Evolutionary conservation across 257 asterid species (phyloP).

Genomic region (Phtheirospermum japonicum): DNA sequence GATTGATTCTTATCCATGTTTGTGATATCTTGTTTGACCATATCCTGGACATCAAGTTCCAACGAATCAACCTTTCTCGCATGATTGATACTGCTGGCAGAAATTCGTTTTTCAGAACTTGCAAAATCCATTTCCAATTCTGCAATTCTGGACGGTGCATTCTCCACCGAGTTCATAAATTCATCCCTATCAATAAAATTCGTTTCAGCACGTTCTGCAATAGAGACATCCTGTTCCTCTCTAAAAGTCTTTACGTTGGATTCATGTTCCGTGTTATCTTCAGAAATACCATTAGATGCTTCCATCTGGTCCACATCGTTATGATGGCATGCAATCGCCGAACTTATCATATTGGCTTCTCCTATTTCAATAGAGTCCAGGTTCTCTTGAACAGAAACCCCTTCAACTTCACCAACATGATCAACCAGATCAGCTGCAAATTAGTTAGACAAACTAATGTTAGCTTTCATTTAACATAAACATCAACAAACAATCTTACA

Average conservation of each 20-base stretch:
- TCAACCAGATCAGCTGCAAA: slow-evolving; percentile 33
- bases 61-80: slow-evolving; percentile 10
- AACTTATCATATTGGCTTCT: slow-evolving; percentile 6
- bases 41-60: slow-evolving; percentile 24
- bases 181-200: slow-evolving; percentile 19
- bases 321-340: background rate
- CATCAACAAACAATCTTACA: slow-evolving; percentile 32
- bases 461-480: slow-evolving; percentile 2
- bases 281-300: slow-evolving; percentile 14
- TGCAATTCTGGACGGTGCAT: slow-evolving; percentile 20
- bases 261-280: too few relatives aligned
- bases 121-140: background rate
- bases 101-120: slow-evolving; percentile 16
- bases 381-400: slow-evolving; percentile 16
- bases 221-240: slow-evolving; percentile 21
- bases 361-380: slow-evolving; percentile 18
- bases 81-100: slow-evolving; percentile 22
- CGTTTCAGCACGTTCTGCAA: slow-evolving; percentile 21
- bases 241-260: slow-evolving; percentile 1
- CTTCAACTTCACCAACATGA: slow-evolving; percentile 20
- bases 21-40: slow-evolving; percentile 17
- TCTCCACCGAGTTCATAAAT: slow-evolving; percentile 18
- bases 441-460: background rate
- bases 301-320: slow-evolving; percentile 23
- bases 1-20: too few relatives aligned